Percentiles rank a stretch among this genome's conserved stretches.
These are phyloP conservation scores for Xylaria cubensis DNA, from an alignment of 495 filamentous ascomycete genomes.

Conservation along the genomic window DNA sequence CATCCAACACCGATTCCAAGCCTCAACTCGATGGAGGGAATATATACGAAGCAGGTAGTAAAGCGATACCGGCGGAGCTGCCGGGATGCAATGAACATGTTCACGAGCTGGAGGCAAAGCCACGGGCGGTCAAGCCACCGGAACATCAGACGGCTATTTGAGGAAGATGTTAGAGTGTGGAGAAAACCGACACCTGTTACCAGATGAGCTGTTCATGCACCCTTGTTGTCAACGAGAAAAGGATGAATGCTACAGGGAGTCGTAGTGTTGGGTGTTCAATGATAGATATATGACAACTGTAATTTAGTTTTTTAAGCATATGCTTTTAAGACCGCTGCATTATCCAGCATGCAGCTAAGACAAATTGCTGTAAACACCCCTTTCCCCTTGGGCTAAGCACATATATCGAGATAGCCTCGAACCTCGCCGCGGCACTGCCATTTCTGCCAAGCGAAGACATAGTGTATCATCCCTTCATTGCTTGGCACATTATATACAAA, in stretches of 20 bases:
- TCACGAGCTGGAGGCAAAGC: constrained; percentile 8
- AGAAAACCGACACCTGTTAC: neutral
- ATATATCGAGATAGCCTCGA: neutral
- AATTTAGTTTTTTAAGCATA: neutral
- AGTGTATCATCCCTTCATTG: too few species aligned
- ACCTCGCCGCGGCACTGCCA: too few species aligned
- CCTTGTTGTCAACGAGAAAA: neutral
- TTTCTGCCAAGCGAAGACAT: too few species aligned
- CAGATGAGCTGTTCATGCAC: neutral
- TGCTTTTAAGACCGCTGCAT: neutral
- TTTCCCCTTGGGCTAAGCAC: neutral
- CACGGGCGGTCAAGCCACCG: neutral
- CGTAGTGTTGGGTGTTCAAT: neutral
- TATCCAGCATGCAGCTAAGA: neutral
- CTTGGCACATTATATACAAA: too few species aligned
- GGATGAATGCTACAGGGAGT: neutral
- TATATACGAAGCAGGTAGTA: constrained; percentile 6
- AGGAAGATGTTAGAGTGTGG: neutral
- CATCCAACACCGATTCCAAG: neutral
- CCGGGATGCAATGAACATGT: neutral
- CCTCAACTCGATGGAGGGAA: neutral
- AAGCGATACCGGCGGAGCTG: neutral
- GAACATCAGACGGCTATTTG: neutral
- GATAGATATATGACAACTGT: neutral
- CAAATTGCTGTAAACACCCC: neutral